Percentiles rank a stretch among this genome's conserved stretches.
These are phyloP conservation scores for Aleurites moluccanus DNA, from an alignment of 441 rosid genomes.

Conservation along the genomic window DNA sequence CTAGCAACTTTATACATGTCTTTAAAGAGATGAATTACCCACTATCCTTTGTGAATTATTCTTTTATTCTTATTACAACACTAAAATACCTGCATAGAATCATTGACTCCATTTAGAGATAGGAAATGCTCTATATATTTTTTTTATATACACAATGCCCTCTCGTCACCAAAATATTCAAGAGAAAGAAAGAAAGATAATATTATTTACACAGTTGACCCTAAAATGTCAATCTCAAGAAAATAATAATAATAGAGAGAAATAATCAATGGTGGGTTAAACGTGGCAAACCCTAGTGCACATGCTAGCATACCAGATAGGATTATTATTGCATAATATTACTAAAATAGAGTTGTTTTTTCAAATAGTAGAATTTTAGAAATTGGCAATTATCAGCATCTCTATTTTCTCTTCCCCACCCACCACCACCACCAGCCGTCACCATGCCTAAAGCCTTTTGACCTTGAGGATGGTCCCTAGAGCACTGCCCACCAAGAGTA, in stretches of 20 bases:
- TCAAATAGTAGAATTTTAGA: neutral
- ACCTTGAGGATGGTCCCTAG: neutral
- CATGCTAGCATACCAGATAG: neutral
- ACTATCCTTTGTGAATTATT: too few relatives aligned
- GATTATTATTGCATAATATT: neutral
- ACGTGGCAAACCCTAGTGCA: constrained; percentile 17
- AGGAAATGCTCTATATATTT: too few relatives aligned
- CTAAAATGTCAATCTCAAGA: constrained; percentile 15
- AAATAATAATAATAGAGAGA: neutral
- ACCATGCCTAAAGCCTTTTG: neutral
- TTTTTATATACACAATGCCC: too few relatives aligned
- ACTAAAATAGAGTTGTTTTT: neutral
- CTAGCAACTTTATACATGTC: neutral
- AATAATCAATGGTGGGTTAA: neutral
- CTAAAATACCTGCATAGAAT: neutral
- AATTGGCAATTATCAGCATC: neutral
- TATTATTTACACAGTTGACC: constrained; percentile 21
- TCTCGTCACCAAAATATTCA: neutral
- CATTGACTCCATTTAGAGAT: neutral
- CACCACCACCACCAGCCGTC: too few relatives aligned
- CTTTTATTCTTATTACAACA: neutral
- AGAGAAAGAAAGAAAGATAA: neutral
- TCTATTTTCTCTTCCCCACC: neutral
- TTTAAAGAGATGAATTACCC: neutral
- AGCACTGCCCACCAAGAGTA: neutral